A percentile compares a stretch with the other conserved stretches of the same genome.
These are phyloP conservation scores for Neonothopanus nambi DNA, from an alignment of 1,284 basidiomycete species.

Conservation along the genomic window DNA sequence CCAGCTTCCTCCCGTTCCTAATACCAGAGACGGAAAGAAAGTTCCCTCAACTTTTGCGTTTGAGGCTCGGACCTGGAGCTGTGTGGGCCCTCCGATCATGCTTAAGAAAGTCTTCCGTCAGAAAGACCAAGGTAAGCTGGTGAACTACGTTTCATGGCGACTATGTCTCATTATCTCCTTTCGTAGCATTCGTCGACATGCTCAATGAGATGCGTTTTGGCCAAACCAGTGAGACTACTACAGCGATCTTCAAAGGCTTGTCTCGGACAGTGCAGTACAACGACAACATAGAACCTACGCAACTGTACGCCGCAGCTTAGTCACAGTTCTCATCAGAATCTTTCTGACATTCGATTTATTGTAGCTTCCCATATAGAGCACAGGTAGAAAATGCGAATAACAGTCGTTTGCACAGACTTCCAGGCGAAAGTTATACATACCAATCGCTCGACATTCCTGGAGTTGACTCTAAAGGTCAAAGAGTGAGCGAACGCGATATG, in stretches of 20 bases:
- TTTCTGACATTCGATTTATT: slow-evolving; percentile 16
- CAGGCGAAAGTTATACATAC: slow-evolving; percentile 37
- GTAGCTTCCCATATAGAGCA: slow-evolving; percentile 74
- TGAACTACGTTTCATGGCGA: background rate
- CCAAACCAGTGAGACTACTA: slow-evolving; percentile 54
- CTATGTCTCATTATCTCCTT: slow-evolving; percentile 4
- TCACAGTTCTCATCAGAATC: background rate
- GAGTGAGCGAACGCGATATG: slow-evolving; percentile 27
- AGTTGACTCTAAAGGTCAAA: slow-evolving; percentile 30
- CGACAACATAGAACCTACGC: slow-evolving; percentile 80
- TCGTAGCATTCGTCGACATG: slow-evolving; percentile 81
- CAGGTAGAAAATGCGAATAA: slow-evolving; percentile 84
- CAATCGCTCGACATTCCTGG: slow-evolving; percentile 34
- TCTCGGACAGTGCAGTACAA: slow-evolving; percentile 59
- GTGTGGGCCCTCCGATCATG: slow-evolving; percentile 57
- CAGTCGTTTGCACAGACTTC: slow-evolving; percentile 54
- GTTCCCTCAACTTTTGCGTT: slow-evolving; percentile 72
- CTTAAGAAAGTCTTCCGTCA: slow-evolving; percentile 68
- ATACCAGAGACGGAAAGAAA: slow-evolving; percentile 23
- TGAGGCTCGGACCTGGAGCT: slow-evolving; percentile 79
- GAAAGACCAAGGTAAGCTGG: slow-evolving; percentile 54
- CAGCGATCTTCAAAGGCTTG: slow-evolving; percentile 61
- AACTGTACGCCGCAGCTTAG: slow-evolving; percentile 52
- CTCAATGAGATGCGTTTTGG: slow-evolving; percentile 93
- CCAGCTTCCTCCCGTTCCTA: slow-evolving; percentile 86